These are phyloP conservation scores for Shiraia sp. DNA, from an alignment of 2,329 filamentous ascomycete genomes.

Conservation along the genomic window DNA sequence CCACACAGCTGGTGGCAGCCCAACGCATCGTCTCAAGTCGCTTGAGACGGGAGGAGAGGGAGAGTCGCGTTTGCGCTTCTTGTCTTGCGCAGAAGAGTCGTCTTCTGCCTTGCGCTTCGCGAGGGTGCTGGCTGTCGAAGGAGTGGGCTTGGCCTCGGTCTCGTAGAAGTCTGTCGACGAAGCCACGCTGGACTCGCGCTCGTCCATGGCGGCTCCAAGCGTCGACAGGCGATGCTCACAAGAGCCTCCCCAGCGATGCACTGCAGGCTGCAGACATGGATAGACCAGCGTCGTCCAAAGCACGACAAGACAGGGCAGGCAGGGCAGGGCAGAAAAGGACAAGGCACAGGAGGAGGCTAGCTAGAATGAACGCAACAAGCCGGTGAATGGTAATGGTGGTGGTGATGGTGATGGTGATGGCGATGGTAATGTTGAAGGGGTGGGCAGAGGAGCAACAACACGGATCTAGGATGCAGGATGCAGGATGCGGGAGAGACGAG, in stretches of 20 bases:
- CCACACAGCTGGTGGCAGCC: slow-evolving; percentile 67
- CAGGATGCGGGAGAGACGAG: background rate
- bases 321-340: background rate
- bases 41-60: slow-evolving; percentile 12
- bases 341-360: too few relatives aligned
- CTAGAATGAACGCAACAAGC: too few relatives aligned
- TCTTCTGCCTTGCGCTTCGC: slow-evolving; percentile 44
- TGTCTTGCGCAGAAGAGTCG: slow-evolving; percentile 24
- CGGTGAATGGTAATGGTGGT: too few relatives aligned
- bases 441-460: background rate
- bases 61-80: slow-evolving; percentile 38
- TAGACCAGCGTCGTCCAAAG: slow-evolving; percentile 11
- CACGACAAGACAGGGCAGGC: background rate
- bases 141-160: slow-evolving; percentile 24
- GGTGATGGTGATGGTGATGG: too few relatives aligned
- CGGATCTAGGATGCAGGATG: background rate
- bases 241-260: slow-evolving; percentile 31
- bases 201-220: slow-evolving; percentile 32
- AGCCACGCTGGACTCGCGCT: slow-evolving; percentile 38
- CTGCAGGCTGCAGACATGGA: slow-evolving; percentile 35
- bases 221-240: slow-evolving; percentile 33
- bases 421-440: too few relatives aligned
- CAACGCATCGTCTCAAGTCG: slow-evolving; percentile 32
- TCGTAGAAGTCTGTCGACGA: slow-evolving; percentile 45
- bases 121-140: slow-evolving; percentile 16